phyloP scores from a whole-genome alignment of 208 protist species.

The Crithidia mellificae region DNA sequence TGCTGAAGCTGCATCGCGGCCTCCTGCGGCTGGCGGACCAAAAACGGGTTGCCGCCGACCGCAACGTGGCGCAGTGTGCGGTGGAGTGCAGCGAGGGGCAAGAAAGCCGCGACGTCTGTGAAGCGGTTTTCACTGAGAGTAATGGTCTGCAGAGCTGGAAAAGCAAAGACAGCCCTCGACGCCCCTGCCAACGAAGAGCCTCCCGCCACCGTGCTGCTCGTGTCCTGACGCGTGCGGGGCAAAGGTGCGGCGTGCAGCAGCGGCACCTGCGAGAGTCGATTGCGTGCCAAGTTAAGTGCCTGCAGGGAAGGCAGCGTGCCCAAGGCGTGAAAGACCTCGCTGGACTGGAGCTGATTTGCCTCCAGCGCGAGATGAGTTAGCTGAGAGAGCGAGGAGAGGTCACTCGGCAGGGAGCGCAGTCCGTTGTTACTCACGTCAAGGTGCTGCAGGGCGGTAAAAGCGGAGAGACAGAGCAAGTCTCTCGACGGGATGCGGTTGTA shows the following conservation, averaged over 20 bases:
- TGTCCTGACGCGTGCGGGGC: background rate
- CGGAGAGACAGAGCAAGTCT: constrained; percentile 61
- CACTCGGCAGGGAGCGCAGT: constrained; percentile 56
- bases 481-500: constrained; percentile 74
- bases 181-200: no score
- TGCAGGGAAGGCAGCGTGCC: constrained; percentile 81
- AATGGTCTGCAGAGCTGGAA: constrained; percentile 73
- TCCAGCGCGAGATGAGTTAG: constrained; percentile 88
- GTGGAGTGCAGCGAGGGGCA: constrained; percentile 60
- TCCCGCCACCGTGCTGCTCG: no score
- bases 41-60: constrained; percentile 64
- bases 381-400: constrained; percentile 70
- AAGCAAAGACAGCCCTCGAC: constrained; percentile 15
- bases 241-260: constrained; percentile 36
- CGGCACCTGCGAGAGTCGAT: constrained; percentile 64
- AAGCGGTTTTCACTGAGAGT: constrained; percentile 71
- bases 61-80: constrained; percentile 66
- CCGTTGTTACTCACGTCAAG: constrained; percentile 87
- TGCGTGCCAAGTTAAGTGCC: constrained; percentile 86
- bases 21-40: constrained; percentile 26
- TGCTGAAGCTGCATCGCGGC: constrained; percentile 27
- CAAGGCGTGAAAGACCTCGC: constrained; percentile 66
- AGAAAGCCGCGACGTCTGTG: constrained; percentile 34
- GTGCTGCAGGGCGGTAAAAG: constrained; percentile 69
- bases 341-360: constrained; percentile 57